Evolutionary conservation across 2,329 filamentous ascomycete species (phyloP).

Genomic region (Colletotrichum orbiculare): DNA sequence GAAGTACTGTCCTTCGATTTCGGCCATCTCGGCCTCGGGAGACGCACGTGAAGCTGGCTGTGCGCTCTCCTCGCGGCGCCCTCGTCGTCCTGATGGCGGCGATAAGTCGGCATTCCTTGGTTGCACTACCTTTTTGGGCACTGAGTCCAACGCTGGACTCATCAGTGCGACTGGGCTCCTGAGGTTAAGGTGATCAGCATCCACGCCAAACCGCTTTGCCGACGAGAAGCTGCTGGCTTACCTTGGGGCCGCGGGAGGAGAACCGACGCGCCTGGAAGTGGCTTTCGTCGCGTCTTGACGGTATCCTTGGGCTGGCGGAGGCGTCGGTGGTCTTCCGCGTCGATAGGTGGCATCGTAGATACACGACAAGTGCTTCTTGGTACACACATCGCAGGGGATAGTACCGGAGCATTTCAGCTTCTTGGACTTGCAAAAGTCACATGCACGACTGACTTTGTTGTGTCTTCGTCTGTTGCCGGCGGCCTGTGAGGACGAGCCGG

Average conservation of each 20-base stretch:
- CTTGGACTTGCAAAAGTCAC: conserved; percentile 51
- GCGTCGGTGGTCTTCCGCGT: conserved; percentile 51
- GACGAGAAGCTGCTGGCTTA: background rate
- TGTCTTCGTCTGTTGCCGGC: conserved; percentile 27
- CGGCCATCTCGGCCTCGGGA: conserved; percentile 46
- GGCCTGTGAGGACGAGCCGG: background rate
- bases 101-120: background rate
- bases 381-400: conserved; percentile 48
- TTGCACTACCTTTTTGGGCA: conserved; percentile 5
- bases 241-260: conserved; percentile 3
- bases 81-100: background rate
- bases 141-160: background rate
- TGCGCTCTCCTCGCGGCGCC: conserved; percentile 25
- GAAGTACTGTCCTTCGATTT: conserved; percentile 64
- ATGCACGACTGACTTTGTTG: conserved; percentile 51
- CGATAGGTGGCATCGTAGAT: conserved; percentile 50
- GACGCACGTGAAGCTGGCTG: conserved; percentile 35
- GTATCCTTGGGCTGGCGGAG: conserved; percentile 37
- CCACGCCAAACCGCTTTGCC: too few relatives aligned
- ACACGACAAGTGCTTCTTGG: conserved; percentile 43
- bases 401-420: conserved; percentile 52
- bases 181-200: too few relatives aligned
- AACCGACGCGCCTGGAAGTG: background rate
- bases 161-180: background rate
- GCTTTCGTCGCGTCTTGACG: background rate